phyloP scores from a whole-genome alignment of 2,329 filamentous ascomycete genomes.

The Fusarium musae region DNA sequence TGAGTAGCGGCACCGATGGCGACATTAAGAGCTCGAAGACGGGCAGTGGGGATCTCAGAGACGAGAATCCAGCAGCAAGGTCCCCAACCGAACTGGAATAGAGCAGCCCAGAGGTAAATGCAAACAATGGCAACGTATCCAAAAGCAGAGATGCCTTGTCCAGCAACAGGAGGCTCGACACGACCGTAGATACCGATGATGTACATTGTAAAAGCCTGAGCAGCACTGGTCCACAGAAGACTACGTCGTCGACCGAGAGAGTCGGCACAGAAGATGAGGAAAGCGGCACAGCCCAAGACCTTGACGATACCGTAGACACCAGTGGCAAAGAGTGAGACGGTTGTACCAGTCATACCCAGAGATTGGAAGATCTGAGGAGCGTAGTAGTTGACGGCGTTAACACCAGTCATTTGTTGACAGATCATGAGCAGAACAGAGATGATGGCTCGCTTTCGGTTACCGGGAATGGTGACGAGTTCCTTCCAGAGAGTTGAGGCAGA shows the following conservation, averaged over 20 bases:
- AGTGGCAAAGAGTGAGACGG: constrained; percentile 74
- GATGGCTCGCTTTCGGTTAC: constrained; percentile 72
- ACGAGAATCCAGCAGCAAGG: constrained; percentile 79
- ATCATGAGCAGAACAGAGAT: constrained; percentile 71
- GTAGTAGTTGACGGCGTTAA: constrained; percentile 68
- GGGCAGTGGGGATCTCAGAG: constrained; percentile 73
- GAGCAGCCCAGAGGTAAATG: constrained; percentile 76
- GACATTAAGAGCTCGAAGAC: constrained; percentile 74
- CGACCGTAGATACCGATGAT: constrained; percentile 78
- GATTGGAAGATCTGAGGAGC: constrained; percentile 75
- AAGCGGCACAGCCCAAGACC: constrained; percentile 69
- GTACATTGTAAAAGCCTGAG: constrained; percentile 71
- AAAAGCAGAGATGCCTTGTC: constrained; percentile 66
- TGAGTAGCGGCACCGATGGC: constrained; percentile 75
- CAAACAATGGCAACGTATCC: constrained; percentile 77
- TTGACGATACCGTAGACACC: constrained; percentile 80
- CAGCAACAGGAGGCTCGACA: constrained; percentile 66
- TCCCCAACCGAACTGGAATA: constrained; percentile 78
- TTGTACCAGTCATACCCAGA: constrained; percentile 67
- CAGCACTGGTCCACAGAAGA: constrained; percentile 72
- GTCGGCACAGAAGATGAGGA: constrained; percentile 75
- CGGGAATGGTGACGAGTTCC: constrained; percentile 70
- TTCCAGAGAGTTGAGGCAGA: constrained; percentile 67
- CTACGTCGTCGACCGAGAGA: constrained; percentile 71
- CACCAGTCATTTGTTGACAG: constrained; percentile 79